These are phyloP conservation scores for Coniferiporia sulphurascens DNA, from an alignment of 1,284 basidiomycete species.

Conservation along the genomic window DNA sequence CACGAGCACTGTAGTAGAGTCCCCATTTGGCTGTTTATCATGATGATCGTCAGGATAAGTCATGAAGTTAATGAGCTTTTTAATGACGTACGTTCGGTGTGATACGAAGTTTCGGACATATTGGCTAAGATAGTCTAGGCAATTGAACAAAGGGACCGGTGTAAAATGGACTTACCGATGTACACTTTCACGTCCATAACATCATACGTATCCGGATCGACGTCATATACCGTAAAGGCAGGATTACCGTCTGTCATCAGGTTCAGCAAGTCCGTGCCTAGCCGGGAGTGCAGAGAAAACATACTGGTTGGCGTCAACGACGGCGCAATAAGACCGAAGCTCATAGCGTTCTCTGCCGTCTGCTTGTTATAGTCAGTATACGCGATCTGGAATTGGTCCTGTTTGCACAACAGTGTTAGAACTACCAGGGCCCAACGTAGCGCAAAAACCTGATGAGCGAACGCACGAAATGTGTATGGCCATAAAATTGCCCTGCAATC, in stretches of 20 bases:
- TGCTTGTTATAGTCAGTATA: conserved; percentile 51
- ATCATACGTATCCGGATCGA: conserved; percentile 50
- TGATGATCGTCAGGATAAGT: conserved; percentile 18
- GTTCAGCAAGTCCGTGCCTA: neutral
- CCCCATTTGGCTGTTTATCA: conserved; percentile 42
- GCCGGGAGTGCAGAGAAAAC: neutral
- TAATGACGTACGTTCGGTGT: conserved; percentile 29
- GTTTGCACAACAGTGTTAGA: neutral
- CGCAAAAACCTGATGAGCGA: neutral
- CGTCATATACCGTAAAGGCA: conserved; percentile 48
- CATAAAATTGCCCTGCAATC: conserved; percentile 49
- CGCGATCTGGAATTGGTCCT: conserved; percentile 53
- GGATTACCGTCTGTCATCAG: conserved; percentile 41
- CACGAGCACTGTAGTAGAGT: conserved; percentile 52
- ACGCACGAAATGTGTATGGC: conserved; percentile 38
- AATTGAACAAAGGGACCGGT: neutral
- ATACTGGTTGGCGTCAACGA: conserved; percentile 52
- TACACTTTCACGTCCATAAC: conserved; percentile 45
- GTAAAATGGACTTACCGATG: conserved; percentile 29
- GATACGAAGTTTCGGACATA: conserved; percentile 34
- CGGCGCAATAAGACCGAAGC: conserved; percentile 45
- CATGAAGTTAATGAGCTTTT: neutral
- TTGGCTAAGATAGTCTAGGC: conserved; percentile 26
- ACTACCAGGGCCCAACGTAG: neutral
- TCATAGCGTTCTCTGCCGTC: conserved; percentile 44